phyloP scores from a whole-genome alignment of 1,284 basidiomycete species.

The Melampsora occidentalis region DNA sequence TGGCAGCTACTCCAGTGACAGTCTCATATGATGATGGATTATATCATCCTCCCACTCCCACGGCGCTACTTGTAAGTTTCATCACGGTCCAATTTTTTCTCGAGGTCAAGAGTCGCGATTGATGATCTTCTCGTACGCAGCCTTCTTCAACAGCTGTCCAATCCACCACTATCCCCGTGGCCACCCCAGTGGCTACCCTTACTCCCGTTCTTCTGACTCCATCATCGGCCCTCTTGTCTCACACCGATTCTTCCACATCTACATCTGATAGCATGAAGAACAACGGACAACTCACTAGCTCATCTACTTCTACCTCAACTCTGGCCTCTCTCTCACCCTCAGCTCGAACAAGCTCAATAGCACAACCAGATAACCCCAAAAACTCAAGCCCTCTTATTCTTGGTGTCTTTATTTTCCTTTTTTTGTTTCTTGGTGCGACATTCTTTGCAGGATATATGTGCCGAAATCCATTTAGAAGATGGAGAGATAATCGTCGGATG shows the following conservation, averaged over 20 bases:
- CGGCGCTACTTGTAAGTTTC: neutral
- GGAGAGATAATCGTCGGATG: constrained; percentile 17
- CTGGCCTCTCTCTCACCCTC: constrained; percentile 16
- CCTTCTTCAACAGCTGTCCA: neutral
- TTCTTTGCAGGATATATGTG: constrained; percentile 19
- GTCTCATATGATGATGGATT: constrained; percentile 31
- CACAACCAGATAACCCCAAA: neutral
- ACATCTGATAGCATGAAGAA: neutral
- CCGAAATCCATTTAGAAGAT: constrained; percentile 9
- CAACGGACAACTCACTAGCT: neutral
- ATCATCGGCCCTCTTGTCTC: neutral
- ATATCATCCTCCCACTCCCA: constrained; percentile 18
- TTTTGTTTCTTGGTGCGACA: constrained; percentile 17
- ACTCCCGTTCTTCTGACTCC: neutral
- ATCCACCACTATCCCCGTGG: neutral
- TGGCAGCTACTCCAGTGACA: constrained; percentile 7
- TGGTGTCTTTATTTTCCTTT: constrained; percentile 13
- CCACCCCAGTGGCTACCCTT: neutral
- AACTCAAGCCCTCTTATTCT: constrained; percentile 16
- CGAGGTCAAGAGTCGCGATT: neutral
- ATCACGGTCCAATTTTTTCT: neutral
- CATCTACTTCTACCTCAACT: neutral
- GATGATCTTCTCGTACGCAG: neutral
- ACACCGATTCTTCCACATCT: neutral
- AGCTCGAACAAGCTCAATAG: constrained; percentile 1